phyloP scores from a whole-genome alignment of 148 eudicot species.

The Fagopyrum esculentum region DNA sequence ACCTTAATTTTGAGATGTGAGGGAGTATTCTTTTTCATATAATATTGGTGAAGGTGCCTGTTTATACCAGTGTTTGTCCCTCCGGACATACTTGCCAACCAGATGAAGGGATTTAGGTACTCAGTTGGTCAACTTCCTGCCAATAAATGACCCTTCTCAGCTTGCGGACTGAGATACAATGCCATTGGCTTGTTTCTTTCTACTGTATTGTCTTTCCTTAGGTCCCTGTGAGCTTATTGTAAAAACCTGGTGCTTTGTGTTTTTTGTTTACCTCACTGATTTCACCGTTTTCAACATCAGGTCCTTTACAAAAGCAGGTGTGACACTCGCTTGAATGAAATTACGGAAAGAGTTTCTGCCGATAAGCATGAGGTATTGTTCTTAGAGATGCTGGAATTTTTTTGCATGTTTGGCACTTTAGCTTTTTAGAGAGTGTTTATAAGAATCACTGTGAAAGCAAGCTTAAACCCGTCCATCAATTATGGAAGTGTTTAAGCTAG shows the following conservation, averaged over 20 bases:
- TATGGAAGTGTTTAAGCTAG: neutral
- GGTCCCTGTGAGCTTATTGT: neutral
- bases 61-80: neutral
- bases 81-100: neutral
- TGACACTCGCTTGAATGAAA: conserved; percentile 83
- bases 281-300: conserved; percentile 29
- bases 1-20: neutral
- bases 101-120: neutral
- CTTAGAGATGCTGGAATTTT: conserved; percentile 8
- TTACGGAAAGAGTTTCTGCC: conserved; percentile 62
- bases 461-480: neutral
- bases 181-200: neutral
- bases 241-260: neutral
- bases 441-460: neutral
- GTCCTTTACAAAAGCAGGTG: conserved; percentile 97
- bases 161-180: neutral
- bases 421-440: neutral
- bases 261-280: conserved; percentile 4
- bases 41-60: neutral
- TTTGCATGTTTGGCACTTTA: neutral
- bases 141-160: neutral
- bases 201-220: neutral
- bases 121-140: neutral
- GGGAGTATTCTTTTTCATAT: neutral
- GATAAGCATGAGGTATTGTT: conserved; percentile 79